phyloP scores from a whole-genome alignment of 2,329 filamentous ascomycete genomes.

The Ceratocystis cubensis region DNA sequence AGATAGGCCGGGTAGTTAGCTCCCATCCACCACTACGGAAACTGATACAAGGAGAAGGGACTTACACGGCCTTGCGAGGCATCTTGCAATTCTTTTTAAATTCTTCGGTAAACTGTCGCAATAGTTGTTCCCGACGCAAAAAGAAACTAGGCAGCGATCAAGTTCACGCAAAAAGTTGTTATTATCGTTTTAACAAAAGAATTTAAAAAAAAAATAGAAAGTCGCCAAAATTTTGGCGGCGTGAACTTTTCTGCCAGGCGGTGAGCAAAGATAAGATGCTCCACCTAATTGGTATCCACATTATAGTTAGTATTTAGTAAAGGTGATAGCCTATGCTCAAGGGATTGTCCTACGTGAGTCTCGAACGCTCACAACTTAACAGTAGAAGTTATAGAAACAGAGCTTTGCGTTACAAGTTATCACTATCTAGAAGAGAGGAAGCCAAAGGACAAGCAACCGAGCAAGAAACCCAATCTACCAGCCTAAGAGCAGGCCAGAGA shows the following conservation, averaged over 20 bases:
- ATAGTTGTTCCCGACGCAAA: slow-evolving; percentile 1
- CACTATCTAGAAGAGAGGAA: not conserved
- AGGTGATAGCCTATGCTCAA: no score
- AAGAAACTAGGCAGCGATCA: not conserved
- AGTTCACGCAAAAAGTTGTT: no score
- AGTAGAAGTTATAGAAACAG: not conserved
- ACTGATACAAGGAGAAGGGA: slow-evolving; percentile 10
- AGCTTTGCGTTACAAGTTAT: not conserved
- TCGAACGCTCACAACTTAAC: not conserved
- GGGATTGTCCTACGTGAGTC: not conserved
- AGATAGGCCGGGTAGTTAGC: not conserved
- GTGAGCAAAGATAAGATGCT: slow-evolving; percentile 23
- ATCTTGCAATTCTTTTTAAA: slow-evolving; percentile 30
- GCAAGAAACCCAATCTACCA: not conserved
- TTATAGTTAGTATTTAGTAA: not conserved
- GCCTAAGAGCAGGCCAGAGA: not conserved
- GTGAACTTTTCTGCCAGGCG: slow-evolving; percentile 32
- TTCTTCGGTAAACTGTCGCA: not conserved
- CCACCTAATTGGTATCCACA: not conserved
- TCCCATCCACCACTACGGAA: not conserved
- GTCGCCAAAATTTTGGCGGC: slow-evolving; percentile 30
- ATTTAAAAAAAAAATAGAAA: slow-evolving; percentile 22
- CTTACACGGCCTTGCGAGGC: slow-evolving; percentile 48
- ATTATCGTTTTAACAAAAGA: not conserved
- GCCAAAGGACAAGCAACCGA: not conserved